Percentiles rank a stretch among this genome's conserved stretches.
These are phyloP conservation scores for Debaryomyces udenii DNA, from an alignment of 1,139 yeast species.

Conservation along the genomic window DNA sequence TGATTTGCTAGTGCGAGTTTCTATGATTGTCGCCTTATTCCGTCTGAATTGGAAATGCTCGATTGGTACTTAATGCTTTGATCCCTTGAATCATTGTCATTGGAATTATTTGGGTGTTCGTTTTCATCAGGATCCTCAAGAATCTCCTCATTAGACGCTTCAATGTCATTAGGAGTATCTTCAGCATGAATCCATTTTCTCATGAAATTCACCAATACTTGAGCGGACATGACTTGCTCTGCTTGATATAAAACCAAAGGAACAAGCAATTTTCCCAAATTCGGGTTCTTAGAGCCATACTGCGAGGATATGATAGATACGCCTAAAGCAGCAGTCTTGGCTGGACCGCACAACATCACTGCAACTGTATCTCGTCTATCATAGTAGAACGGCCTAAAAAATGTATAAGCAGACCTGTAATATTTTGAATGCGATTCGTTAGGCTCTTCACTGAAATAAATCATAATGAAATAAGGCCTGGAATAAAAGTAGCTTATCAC, in stretches of 20 bases:
- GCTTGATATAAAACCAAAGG: constrained; percentile 86
- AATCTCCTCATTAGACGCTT: background rate
- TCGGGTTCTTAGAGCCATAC: constrained; percentile 63
- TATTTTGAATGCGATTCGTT: constrained; percentile 39
- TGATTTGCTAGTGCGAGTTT: no score
- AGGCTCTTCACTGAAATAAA: constrained; percentile 51
- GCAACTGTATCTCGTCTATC: constrained; percentile 72
- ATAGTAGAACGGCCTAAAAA: constrained; percentile 70
- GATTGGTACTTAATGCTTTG: constrained; percentile 1
- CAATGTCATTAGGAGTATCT: constrained; percentile 23
- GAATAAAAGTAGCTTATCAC: constrained; percentile 58
- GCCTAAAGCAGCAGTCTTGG: constrained; percentile 90
- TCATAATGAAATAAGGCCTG: constrained; percentile 58
- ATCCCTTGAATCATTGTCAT: background rate
- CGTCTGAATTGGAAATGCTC: constrained; percentile 4
- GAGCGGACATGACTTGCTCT: constrained; percentile 81
- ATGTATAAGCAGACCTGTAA: constrained; percentile 44
- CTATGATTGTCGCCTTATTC: no score
- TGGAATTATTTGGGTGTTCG: background rate
- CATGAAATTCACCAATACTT: constrained; percentile 64
- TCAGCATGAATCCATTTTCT: constrained; percentile 63
- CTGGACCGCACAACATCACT: constrained; percentile 86
- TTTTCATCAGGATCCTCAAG: background rate
- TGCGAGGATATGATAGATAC: constrained; percentile 81
- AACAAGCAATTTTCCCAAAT: constrained; percentile 72